Evolutionary conservation across 495 filamentous ascomycete genomes (phyloP).

Genomic region (Rhypophila decipiens): DNA sequence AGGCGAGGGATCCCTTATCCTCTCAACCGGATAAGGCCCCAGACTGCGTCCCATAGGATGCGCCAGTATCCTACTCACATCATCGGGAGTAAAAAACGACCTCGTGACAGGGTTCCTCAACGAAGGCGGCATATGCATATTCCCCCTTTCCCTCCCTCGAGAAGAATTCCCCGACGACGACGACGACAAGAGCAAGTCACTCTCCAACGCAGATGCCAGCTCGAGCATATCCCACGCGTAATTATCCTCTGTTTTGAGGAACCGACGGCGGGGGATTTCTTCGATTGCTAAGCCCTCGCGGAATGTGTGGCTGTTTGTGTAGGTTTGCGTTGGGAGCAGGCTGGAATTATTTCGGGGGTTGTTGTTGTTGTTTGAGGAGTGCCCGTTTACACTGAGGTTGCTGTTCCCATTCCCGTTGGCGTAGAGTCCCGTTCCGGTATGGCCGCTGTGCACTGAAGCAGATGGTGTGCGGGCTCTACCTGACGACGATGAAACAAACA

Average conservation of each 20-base stretch:
- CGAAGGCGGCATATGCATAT: too few relatives aligned
- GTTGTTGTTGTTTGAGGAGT: too few relatives aligned
- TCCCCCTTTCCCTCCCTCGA: too few relatives aligned
- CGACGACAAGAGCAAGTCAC: conserved; percentile 11
- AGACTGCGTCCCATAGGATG: background rate
- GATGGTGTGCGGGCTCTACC: too few relatives aligned
- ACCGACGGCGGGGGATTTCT: conserved; percentile 19
- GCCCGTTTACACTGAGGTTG: background rate
- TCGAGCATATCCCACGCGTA: conserved; percentile 35
- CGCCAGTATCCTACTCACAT: background rate
- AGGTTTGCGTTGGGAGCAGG: too few relatives aligned
- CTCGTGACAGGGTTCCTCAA: background rate
- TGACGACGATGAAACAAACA: too few relatives aligned
- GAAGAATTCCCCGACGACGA: background rate
- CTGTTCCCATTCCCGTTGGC: background rate
- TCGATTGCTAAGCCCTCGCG: conserved; percentile 5
- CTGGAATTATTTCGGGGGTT: too few relatives aligned
- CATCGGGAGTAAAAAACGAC: background rate
- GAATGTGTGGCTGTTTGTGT: conserved; percentile 27
- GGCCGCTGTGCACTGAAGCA: too few relatives aligned
- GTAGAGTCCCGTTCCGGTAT: too few relatives aligned
- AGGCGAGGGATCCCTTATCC: too few relatives aligned
- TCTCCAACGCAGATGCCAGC: conserved; percentile 16
- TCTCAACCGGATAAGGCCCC: too few relatives aligned
- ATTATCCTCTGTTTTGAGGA: conserved; percentile 25